Base-by-base conservation (phyloP, 140 eudicot genomes). In the Stevia rebaudiana region DNA sequence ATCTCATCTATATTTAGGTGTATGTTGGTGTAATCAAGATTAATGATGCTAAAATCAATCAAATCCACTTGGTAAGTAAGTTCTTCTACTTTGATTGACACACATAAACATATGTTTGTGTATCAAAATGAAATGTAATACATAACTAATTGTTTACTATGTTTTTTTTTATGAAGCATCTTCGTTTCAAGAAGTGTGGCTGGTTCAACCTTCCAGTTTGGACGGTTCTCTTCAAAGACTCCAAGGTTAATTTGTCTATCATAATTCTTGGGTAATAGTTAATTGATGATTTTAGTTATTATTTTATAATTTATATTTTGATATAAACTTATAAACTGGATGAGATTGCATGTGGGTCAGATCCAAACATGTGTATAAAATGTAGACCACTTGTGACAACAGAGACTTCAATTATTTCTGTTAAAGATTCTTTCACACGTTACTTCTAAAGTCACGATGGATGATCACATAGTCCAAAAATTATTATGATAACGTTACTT, bases 61-160 rank as follows among this genome's bases (percentile, higher is more conserved):
- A 68, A 50, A 67, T 35, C 75, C 11, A 75, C 75, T 40, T 53
- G 78, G 56, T 70, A 59, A 79, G 88, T 74, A 44, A 41, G 35
- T 56, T 75, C n/a, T 53, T 22, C 46, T 8, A 43, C 54, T 18
- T 18, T 59, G 10, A 23, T 1, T 10, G 3, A 23, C 10, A 5
- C 15, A 30, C 13, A 49, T 8, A 12, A 9, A 13, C 8, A 7
- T 19, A 48, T 1, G 7, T 22, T 31, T 50, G 31, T 50, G 13
- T 60, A 10, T 11, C 0, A 19, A 40, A 40, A 16, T 42, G 1
- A 39, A 60, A 15, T 42, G 1, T 24, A 6, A 25, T 25, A 39
- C 25, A 12, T 19, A 36, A 16, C 3, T 18, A 6, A 6, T 15
- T 43, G 1, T 18, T 69, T 7, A 30, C 30, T 18, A n/a, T n/a